phyloP scores from a whole-genome alignment of 2,329 filamentous ascomycete genomes.

The Plectosphaerella sp. region DNA sequence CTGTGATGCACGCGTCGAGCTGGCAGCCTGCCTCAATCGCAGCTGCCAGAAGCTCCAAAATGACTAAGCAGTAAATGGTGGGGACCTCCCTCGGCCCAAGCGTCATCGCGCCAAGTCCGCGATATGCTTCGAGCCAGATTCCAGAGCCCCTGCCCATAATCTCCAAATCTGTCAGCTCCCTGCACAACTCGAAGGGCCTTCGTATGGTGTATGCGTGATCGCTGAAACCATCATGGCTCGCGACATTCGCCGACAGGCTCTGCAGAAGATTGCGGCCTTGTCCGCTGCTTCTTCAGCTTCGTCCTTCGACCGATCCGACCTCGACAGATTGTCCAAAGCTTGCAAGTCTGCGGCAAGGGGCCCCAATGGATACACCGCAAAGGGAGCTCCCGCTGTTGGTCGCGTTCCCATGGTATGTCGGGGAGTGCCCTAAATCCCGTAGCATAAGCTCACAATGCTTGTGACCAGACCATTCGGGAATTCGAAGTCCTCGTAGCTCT shows the following conservation, averaged over 20 bases:
- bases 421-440: too few relatives aligned
- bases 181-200: neutral
- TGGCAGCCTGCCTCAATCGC: slow-evolving; percentile 44
- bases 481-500: slow-evolving; percentile 87
- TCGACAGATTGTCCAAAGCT: slow-evolving; percentile 57
- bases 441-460: neutral
- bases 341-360: slow-evolving; percentile 42
- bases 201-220: neutral
- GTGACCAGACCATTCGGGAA: slow-evolving; percentile 71
- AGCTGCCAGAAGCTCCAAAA: slow-evolving; percentile 23
- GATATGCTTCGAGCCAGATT: neutral
- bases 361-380: slow-evolving; percentile 43
- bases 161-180: neutral
- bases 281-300: slow-evolving; percentile 50
- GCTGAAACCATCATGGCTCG: slow-evolving; percentile 37
- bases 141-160: neutral
- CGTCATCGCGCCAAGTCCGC: slow-evolving; percentile 9
- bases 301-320: slow-evolving; percentile 57
- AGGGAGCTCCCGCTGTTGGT: slow-evolving; percentile 36
- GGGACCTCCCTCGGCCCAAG: slow-evolving; percentile 7
- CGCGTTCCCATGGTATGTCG: slow-evolving; percentile 55
- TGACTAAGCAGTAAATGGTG: slow-evolving; percentile 33
- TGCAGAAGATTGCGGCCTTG: slow-evolving; percentile 61
- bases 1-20: slow-evolving; percentile 34
- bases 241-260: slow-evolving; percentile 56